Conservation (phyloP, 1,284 basidiomycete genomes). For the Exobasidium rhododendri region DNA sequence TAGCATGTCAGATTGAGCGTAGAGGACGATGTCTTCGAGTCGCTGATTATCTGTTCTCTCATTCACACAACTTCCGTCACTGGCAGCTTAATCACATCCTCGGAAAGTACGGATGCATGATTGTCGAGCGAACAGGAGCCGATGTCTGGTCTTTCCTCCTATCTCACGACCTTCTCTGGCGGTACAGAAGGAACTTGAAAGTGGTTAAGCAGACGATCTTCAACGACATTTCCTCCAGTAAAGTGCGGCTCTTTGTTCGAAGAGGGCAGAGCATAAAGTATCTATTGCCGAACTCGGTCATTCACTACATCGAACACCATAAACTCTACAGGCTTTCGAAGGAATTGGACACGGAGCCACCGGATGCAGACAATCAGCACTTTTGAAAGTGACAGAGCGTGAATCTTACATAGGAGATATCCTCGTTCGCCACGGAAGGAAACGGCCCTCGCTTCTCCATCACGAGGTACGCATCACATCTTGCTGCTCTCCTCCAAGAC, state of each 20-base stretch:
- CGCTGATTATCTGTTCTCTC: too few species aligned
- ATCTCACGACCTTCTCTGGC: constrained; percentile 61
- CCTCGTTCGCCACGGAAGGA: too few species aligned
- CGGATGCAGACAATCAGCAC: constrained; percentile 12
- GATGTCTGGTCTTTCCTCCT: constrained; percentile 70
- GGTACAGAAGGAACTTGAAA: constrained; percentile 75
- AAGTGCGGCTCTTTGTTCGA: constrained; percentile 71
- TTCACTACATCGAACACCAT: constrained; percentile 87
- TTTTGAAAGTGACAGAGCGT: neutral
- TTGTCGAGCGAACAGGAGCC: constrained; percentile 90
- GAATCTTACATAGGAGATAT: too few species aligned
- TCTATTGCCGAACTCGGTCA: constrained; percentile 83
- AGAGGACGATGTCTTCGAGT: too few species aligned
- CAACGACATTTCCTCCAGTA: constrained; percentile 84
- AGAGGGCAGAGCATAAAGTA: constrained; percentile 91
- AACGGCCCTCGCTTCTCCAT: too few species aligned
- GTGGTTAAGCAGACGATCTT: constrained; percentile 85
- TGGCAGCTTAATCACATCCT: constrained; percentile 86
- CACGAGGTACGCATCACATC: neutral
- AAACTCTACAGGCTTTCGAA: constrained; percentile 53
- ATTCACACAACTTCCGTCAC: too few species aligned
- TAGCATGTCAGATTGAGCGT: too few species aligned
- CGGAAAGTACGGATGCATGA: constrained; percentile 87
- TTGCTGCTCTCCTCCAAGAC: neutral
- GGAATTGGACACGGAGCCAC: constrained; percentile 13